Conservation (phyloP, 495 filamentous ascomycete species). For the Tuber magnatum region DNA sequence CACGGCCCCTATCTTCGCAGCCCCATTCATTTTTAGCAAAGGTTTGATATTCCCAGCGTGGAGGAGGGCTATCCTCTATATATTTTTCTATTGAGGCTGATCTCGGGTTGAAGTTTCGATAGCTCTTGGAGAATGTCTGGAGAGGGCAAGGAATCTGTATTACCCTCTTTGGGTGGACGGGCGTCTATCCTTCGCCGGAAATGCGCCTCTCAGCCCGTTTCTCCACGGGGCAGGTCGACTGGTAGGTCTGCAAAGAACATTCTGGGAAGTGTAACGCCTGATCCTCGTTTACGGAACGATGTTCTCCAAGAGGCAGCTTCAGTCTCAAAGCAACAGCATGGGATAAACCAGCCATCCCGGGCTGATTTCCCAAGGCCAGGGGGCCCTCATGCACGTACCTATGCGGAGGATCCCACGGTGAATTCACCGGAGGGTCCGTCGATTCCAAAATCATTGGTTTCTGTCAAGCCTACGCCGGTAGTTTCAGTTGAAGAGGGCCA, state of each 20-base stretch:
- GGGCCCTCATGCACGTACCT: background rate
- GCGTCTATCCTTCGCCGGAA: background rate
- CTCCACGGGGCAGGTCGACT: background rate
- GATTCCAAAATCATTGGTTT: background rate
- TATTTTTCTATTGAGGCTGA: background rate
- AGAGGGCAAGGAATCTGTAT: background rate
- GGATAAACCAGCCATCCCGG: too few species aligned
- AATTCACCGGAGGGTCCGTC: background rate
- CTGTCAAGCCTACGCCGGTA: background rate
- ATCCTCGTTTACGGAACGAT: background rate
- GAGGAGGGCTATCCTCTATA: background rate
- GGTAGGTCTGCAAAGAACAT: background rate
- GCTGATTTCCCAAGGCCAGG: background rate
- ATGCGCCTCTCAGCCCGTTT: background rate
- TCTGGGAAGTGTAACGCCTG: background rate
- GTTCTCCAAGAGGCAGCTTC: background rate
- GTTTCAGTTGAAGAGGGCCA: background rate
- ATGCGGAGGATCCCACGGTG: background rate
- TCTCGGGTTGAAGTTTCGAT: background rate
- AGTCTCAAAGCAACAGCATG: background rate
- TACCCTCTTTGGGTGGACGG: background rate
- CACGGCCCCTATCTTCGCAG: background rate
- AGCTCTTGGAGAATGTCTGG: background rate
- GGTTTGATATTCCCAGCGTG: background rate
- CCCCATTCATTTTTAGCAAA: background rate